These are phyloP conservation scores for Trichoderma sp. DNA, from an alignment of 2,329 filamentous ascomycete genomes.

Conservation along the genomic window DNA sequence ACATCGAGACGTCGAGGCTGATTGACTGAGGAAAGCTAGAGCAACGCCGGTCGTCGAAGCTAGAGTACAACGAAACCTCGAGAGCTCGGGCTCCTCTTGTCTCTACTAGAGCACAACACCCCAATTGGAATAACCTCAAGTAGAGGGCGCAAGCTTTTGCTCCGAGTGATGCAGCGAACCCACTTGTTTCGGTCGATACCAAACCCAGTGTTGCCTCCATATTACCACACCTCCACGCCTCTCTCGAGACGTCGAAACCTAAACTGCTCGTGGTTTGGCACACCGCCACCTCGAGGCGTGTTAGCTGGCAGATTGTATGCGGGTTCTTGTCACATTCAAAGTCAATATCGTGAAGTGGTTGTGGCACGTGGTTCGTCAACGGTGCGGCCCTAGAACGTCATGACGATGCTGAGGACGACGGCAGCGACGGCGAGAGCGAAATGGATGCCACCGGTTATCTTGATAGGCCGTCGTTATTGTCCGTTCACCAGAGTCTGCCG, in stretches of 20 bases:
- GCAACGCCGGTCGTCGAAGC: background rate
- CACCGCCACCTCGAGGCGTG: background rate
- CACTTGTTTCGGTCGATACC: background rate
- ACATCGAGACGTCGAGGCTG: background rate
- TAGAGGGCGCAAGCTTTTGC: background rate
- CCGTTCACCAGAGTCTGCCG: background rate
- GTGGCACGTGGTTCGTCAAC: constrained; percentile 30
- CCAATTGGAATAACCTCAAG: background rate
- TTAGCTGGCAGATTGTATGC: background rate
- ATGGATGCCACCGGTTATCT: background rate
- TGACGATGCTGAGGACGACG: constrained; percentile 20
- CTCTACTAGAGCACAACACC: background rate
- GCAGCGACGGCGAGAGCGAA: constrained; percentile 20
- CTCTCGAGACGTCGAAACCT: background rate
- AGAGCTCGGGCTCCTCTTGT: background rate
- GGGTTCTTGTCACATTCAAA: background rate
- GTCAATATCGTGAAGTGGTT: background rate
- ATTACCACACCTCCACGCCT: background rate
- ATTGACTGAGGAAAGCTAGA: background rate
- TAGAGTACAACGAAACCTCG: background rate
- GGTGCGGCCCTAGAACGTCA: constrained; percentile 32
- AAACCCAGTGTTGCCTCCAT: background rate
- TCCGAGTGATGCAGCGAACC: background rate
- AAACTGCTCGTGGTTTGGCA: background rate
- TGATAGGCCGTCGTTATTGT: background rate